Evolutionary conservation across 768 basidiomycete species (phyloP).

Genomic region (Panellus pusillus): DNA sequence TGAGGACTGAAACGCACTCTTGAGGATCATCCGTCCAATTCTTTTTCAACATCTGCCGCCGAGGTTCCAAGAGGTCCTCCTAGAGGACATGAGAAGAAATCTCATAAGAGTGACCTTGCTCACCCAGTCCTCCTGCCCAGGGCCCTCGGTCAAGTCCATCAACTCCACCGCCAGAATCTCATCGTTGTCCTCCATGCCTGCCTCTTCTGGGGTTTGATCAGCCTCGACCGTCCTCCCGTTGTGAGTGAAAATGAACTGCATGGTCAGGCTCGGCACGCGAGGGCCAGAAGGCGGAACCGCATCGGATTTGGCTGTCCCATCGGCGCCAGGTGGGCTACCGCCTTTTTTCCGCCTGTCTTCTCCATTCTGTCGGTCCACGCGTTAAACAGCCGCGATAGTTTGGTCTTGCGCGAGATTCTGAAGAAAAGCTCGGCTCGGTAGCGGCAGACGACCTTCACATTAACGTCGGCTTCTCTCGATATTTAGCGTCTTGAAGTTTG

Average conservation of each 20-base stretch:
- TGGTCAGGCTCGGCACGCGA: slow-evolving; percentile 40
- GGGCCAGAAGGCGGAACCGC: slow-evolving; percentile 45
- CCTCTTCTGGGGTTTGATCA: slow-evolving; percentile 84
- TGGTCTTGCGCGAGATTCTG: slow-evolving; percentile 90
- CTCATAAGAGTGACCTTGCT: slow-evolving; percentile 24
- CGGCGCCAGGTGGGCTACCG: slow-evolving; percentile 23
- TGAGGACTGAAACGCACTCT: slow-evolving; percentile 52
- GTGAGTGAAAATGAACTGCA: slow-evolving; percentile 86
- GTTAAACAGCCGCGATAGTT: slow-evolving; percentile 77
- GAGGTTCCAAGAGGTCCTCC: slow-evolving; percentile 67
- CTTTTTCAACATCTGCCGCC: slow-evolving; percentile 73
- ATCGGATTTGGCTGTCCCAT: slow-evolving; percentile 50
- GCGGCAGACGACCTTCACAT: slow-evolving; percentile 85
- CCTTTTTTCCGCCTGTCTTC: slow-evolving; percentile 46
- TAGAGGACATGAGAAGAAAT: slow-evolving; percentile 26
- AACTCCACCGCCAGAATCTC: slow-evolving; percentile 88
- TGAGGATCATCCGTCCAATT: slow-evolving; percentile 74
- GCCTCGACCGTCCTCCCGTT: slow-evolving; percentile 77
- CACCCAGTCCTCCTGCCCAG: slow-evolving; percentile 63
- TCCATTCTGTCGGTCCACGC: slow-evolving; percentile 93
- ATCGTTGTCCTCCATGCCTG: slow-evolving; percentile 85
- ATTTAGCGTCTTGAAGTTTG: slow-evolving; percentile 77
- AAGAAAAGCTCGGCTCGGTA: slow-evolving; percentile 91
- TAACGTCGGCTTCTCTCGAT: slow-evolving; percentile 85
- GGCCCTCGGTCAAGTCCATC: slow-evolving; percentile 82